A percentile compares a stretch with the other conserved stretches of the same genome.
phyloP scores from a whole-genome alignment of 2,329 filamentous ascomycete species.

The Allantophomopsis cytisporea region DNA sequence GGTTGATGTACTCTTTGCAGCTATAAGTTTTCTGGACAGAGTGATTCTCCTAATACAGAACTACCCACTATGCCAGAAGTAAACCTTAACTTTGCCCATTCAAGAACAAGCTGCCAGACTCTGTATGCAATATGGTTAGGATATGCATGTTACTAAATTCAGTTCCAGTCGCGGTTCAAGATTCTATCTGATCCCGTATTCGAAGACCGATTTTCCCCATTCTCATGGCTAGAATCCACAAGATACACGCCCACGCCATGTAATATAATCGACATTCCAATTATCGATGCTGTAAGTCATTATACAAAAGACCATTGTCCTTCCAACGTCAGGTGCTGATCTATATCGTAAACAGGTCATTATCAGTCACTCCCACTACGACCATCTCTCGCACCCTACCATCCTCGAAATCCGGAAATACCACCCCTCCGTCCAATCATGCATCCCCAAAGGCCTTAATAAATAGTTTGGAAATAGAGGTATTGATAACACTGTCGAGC shows the following conservation, averaged over 20 bases:
- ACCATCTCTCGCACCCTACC: conserved; percentile 72
- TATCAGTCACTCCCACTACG: conserved; percentile 85
- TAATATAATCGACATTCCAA: conserved; percentile 62
- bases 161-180: conserved; percentile 74
- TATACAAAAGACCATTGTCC: no score
- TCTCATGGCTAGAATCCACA: conserved; percentile 57
- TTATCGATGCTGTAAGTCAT: conserved; percentile 41
- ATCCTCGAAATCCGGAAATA: conserved; percentile 55
- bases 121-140: conserved; percentile 89
- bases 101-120: conserved; percentile 32
- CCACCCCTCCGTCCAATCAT: conserved; percentile 81
- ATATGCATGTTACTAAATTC: conserved; percentile 86
- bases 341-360: conserved; percentile 26
- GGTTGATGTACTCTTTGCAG: no score
- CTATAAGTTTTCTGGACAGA: conserved; percentile 8
- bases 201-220: conserved; percentile 71
- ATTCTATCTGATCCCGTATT: conserved; percentile 93
- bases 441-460: conserved; percentile 73
- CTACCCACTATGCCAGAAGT: conserved; percentile 46
- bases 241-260: conserved; percentile 70
- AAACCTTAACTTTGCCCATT: conserved; percentile 43
- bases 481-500: conserved; percentile 66
- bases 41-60: conserved; percentile 37
- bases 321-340: no score
- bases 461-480: conserved; percentile 65